A percentile compares a stretch with the other conserved stretches of the same genome.
Conservation (phyloP, 2,329 filamentous ascomycete species). For the Alternaria ethzedia region DNA sequence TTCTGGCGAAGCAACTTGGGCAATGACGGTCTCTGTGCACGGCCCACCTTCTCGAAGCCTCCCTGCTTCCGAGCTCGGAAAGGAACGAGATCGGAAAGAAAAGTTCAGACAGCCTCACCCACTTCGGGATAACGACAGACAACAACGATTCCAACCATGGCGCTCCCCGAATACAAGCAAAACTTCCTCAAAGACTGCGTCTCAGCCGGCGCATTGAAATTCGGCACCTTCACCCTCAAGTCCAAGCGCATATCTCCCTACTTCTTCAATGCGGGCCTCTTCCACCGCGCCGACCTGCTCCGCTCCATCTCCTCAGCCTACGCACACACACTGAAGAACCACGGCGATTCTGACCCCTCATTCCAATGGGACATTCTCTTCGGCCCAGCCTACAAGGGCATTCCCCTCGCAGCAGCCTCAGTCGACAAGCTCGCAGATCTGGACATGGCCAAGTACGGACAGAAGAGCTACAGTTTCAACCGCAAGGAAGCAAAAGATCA, state of each 20-base stretch:
- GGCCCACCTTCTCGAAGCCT: conserved; percentile 27
- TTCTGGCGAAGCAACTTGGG: conserved; percentile 30
- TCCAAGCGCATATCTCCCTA: conserved; percentile 90
- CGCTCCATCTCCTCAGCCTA: conserved; percentile 81
- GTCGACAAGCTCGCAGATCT: conserved; percentile 76
- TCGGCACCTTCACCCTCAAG: conserved; percentile 88
- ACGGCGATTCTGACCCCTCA: conserved; percentile 50
- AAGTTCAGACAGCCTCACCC: conserved; percentile 7
- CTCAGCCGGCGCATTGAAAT: conserved; percentile 73
- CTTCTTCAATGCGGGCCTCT: conserved; percentile 96
- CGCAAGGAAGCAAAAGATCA: conserved; percentile 96
- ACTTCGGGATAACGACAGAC: conserved; percentile 2
- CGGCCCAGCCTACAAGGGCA: conserved; percentile 95
- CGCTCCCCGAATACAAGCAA: conserved; percentile 61
- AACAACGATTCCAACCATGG: conserved; percentile 12
- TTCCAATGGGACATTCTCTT: conserved; percentile 84
- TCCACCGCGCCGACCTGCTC: conserved; percentile 81
- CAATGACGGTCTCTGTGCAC: conserved; percentile 33
- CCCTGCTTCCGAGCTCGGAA: conserved; percentile 39
- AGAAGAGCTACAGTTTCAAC: conserved; percentile 86
- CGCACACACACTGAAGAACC: conserved; percentile 65
- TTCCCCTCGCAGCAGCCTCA: conserved; percentile 82
- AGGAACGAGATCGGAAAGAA: conserved; percentile 38
- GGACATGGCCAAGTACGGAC: conserved; percentile 69
- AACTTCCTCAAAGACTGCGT: conserved; percentile 75